Conservation (phyloP, 139 green algal genomes). For the Dunaliella primolecta region DNA sequence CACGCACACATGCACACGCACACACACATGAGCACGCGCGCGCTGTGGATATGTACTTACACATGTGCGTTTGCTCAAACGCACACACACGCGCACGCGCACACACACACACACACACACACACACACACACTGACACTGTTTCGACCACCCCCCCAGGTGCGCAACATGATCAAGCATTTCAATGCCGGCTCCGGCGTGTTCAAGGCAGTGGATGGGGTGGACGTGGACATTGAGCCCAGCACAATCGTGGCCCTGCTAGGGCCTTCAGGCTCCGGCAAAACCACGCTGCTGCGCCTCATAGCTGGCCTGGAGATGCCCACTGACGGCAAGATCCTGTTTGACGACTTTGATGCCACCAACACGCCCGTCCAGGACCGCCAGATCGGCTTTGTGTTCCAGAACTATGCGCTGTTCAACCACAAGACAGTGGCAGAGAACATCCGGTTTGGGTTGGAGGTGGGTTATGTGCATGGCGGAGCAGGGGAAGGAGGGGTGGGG, state of each 20-base stretch:
- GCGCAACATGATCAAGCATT: constrained; percentile 67
- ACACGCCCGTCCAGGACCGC: constrained; percentile 44
- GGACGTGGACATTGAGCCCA: constrained; percentile 59
- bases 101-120: constrained; percentile 7
- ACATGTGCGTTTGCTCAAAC: too few species aligned
- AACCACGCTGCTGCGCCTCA: constrained; percentile 81
- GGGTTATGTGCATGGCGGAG: constrained; percentile 4
- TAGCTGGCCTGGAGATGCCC: constrained; percentile 76
- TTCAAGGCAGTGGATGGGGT: constrained; percentile 69
- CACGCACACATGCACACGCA: not conserved
- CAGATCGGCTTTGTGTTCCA: constrained; percentile 88
- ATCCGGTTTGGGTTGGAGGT: constrained; percentile 83
- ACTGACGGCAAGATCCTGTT: constrained; percentile 73
- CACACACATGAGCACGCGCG: too few species aligned
- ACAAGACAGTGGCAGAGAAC: constrained; percentile 89
- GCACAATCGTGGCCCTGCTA: constrained; percentile 70
- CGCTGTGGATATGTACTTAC: not conserved
- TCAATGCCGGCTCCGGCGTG: constrained; percentile 54
- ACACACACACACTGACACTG: not conserved
- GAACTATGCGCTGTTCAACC: constrained; percentile 88
- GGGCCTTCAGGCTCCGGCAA: constrained; percentile 77
- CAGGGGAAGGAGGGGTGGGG: too few species aligned
- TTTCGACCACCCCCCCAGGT: constrained; percentile 42
- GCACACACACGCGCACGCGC: not conserved
- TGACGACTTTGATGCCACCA: constrained; percentile 61